Conservation (phyloP, 139 green algal species). For the Dunaliella sp. region DNA sequence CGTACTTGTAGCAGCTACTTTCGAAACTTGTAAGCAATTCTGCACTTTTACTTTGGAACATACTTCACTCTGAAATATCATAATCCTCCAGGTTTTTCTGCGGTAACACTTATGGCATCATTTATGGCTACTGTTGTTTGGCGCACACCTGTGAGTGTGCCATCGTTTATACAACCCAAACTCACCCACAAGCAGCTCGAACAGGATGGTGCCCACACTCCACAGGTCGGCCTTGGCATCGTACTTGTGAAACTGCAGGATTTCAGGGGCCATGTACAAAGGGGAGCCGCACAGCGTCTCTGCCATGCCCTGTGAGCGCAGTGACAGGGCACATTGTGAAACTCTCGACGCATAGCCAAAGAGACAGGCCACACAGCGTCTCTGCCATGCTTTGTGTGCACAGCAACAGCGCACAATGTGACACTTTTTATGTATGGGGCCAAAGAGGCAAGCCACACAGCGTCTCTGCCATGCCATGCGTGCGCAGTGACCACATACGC, state of each 20-base stretch:
- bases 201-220: constrained; percentile 95
- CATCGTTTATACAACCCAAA: neutral
- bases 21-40: neutral
- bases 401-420: too few species aligned
- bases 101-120: neutral
- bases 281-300: constrained; percentile 95
- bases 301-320: constrained; percentile 64
- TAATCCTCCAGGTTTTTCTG: neutral
- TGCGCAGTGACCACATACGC: constrained; percentile 88
- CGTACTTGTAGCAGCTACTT: too few species aligned
- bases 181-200: constrained; percentile 77
- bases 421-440: too few species aligned
- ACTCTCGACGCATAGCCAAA: too few species aligned
- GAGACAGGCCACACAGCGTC: constrained; percentile 61
- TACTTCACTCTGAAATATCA: neutral
- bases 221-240: constrained; percentile 88
- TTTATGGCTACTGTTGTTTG: neutral
- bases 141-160: neutral
- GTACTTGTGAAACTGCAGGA: constrained; percentile 70
- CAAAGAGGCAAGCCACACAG: constrained; percentile 80
- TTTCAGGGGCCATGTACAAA: constrained; percentile 99
- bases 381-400: constrained; percentile 75
- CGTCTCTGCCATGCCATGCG: constrained; percentile 85
- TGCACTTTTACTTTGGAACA: neutral
- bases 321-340: too few species aligned